phyloP scores from a whole-genome alignment of 2,329 filamentous ascomycete species.

The Pezicula carpinea region DNA sequence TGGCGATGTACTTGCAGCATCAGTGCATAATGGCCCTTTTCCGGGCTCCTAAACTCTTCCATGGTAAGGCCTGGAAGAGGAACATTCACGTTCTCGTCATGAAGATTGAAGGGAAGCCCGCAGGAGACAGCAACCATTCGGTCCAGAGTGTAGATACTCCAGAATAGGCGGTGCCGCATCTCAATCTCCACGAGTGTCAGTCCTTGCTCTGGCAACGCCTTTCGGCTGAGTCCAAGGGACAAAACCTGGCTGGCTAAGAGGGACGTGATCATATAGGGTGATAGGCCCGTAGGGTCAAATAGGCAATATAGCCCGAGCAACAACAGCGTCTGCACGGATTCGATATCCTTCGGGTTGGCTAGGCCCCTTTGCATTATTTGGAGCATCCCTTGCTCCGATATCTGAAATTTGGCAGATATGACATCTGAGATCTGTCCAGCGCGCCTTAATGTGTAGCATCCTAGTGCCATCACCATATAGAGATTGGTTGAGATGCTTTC shows the following conservation, averaged over 20 bases:
- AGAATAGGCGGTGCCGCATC: constrained; percentile 36
- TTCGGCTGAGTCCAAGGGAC: not conserved
- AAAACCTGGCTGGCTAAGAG: not conserved
- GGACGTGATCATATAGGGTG: constrained; percentile 1
- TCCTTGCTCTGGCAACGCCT: constrained; percentile 27
- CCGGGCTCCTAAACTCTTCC: constrained; percentile 39
- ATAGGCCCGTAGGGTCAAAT: not conserved
- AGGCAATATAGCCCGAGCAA: not conserved
- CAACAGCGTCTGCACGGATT: not conserved
- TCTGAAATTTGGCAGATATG: constrained; percentile 29
- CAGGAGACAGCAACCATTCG: constrained; percentile 40
- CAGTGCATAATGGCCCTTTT: constrained; percentile 33
- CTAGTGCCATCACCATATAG: constrained; percentile 42
- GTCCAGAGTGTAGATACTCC: constrained; percentile 41
- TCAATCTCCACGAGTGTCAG: constrained; percentile 27
- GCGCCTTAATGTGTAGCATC: constrained; percentile 38
- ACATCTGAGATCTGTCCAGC: constrained; percentile 36
- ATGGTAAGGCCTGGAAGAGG: constrained; percentile 39
- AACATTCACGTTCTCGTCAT: constrained; percentile 35
- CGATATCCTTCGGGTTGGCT: constrained; percentile 8
- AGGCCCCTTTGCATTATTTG: constrained; percentile 34
- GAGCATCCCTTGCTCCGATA: constrained; percentile 34
- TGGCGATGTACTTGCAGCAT: constrained; percentile 41
- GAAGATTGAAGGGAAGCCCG: constrained; percentile 35
- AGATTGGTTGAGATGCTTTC: constrained; percentile 32